Percentiles rank a stretch among this genome's conserved stretches.
Conservation (phyloP, 805 yeast species). For the Priceomyces haplophilus region DNA sequence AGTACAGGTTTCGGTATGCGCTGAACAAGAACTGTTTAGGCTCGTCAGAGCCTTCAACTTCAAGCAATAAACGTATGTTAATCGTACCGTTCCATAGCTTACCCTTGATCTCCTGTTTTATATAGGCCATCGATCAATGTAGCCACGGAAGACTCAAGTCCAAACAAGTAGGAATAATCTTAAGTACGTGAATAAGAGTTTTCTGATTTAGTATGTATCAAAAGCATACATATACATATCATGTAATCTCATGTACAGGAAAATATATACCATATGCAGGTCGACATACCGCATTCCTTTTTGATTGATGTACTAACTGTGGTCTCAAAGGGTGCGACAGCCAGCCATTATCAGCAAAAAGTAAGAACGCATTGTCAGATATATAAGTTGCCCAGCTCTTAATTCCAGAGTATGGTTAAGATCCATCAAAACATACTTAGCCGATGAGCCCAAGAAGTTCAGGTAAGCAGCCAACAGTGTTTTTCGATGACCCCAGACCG, state of each 20-base stretch:
- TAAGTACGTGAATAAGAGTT: too few relatives aligned
- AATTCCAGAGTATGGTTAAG: neutral
- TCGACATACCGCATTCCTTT: too few relatives aligned
- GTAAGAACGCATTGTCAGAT: too few relatives aligned
- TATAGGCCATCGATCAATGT: constrained; percentile 4
- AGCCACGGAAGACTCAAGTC: too few relatives aligned
- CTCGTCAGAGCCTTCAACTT: constrained; percentile 14
- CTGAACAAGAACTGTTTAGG: constrained; percentile 16
- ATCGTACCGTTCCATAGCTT: constrained; percentile 55
- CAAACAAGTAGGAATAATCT: too few relatives aligned
- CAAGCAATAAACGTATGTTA: constrained; percentile 39
- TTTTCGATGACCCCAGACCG: neutral
- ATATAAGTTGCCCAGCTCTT: too few relatives aligned
- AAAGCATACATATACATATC: too few relatives aligned
- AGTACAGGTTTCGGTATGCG: constrained; percentile 48
- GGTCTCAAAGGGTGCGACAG: constrained; percentile 2
- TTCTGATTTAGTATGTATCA: too few relatives aligned
- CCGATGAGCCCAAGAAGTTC: neutral
- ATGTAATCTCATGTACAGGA: too few relatives aligned
- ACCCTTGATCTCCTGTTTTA: constrained; percentile 26
- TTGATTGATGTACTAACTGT: too few relatives aligned
- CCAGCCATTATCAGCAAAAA: constrained; percentile 1
- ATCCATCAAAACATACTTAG: neutral
- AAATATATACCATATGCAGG: too few relatives aligned
- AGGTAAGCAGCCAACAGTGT: neutral